Percentiles rank a stretch among this genome's conserved stretches.
Conservation (phyloP, 495 filamentous ascomycete genomes). For the Chaetomidium leptoderma region DNA sequence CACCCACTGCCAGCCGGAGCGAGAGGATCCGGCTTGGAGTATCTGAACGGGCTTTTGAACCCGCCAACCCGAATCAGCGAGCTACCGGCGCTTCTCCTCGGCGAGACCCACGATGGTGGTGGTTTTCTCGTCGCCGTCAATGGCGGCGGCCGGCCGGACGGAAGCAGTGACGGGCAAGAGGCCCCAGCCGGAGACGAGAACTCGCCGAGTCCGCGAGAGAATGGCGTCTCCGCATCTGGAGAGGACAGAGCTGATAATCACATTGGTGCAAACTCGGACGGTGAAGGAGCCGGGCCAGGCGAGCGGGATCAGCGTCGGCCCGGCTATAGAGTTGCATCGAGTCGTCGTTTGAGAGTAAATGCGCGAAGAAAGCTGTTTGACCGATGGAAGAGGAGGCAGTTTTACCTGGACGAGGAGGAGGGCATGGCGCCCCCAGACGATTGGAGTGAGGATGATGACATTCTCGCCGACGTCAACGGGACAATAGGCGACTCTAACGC, state of each 20-base stretch:
- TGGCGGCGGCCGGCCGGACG: constrained; percentile 7
- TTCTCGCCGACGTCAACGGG: constrained; percentile 42
- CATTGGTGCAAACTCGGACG: neutral
- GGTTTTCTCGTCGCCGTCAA: constrained; percentile 31
- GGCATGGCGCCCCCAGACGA: constrained; percentile 60
- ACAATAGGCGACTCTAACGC: constrained; percentile 40
- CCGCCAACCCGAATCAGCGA: constrained; percentile 39
- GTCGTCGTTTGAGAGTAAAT: constrained; percentile 14
- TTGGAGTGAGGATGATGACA: constrained; percentile 59
- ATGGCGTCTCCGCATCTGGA: neutral
- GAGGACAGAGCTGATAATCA: neutral
- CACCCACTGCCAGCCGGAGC: constrained; percentile 1
- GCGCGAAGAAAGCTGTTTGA: constrained; percentile 58
- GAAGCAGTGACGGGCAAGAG: neutral
- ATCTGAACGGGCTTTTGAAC: constrained; percentile 40
- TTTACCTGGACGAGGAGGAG: constrained; percentile 80
- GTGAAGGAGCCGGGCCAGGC: neutral
- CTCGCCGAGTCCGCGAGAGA: neutral
- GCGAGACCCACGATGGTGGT: constrained; percentile 29
- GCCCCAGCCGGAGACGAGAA: constrained; percentile 9
- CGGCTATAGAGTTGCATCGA: constrained; percentile 3
- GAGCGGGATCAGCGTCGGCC: neutral
- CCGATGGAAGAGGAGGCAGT: constrained; percentile 66
- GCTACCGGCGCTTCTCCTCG: constrained; percentile 36
- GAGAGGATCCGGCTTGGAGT: constrained; percentile 26